phyloP scores from a whole-genome alignment of 768 basidiomycete species.

The Dacryopinax spathularia region DNA sequence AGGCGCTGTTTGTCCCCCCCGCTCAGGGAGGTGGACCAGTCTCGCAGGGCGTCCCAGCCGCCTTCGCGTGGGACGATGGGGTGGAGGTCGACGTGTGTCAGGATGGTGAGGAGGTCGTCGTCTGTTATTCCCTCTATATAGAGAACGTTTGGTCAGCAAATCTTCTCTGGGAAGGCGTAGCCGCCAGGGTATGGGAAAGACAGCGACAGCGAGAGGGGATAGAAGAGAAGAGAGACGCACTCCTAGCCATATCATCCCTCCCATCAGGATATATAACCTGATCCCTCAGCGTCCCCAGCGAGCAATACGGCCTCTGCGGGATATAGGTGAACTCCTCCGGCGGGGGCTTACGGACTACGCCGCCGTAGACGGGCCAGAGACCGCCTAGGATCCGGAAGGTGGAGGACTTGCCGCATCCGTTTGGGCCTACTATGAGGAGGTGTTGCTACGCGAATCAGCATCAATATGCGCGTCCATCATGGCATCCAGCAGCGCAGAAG shows the following conservation, averaged over 20 bases:
- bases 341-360: constrained; percentile 77
- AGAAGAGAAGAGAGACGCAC: constrained; percentile 32
- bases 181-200: not conserved
- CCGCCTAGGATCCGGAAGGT: constrained; percentile 93
- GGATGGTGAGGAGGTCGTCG: constrained; percentile 50
- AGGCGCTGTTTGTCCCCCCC: constrained; percentile 88
- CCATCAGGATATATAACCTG: constrained; percentile 94
- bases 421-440: constrained; percentile 84
- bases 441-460: constrained; percentile 48
- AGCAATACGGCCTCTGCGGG: constrained; percentile 92
- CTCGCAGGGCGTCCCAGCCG: constrained; percentile 75
- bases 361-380: constrained; percentile 82
- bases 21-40: constrained; percentile 46
- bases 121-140: constrained; percentile 56
- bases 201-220: not conserved
- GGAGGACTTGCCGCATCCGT: constrained; percentile 82
- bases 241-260: constrained; percentile 57
- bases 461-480: constrained; percentile 11
- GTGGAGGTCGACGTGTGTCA: constrained; percentile 72
- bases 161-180: not conserved
- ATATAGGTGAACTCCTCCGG: constrained; percentile 84
- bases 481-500: not conserved
- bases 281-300: constrained; percentile 82
- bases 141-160: not conserved
- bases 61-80: constrained; percentile 82